A percentile compares a stretch with the other conserved stretches of the same genome.
phyloP scores from a whole-genome alignment of 2,329 filamentous ascomycete genomes.

The Hypoxylon sp. region DNA sequence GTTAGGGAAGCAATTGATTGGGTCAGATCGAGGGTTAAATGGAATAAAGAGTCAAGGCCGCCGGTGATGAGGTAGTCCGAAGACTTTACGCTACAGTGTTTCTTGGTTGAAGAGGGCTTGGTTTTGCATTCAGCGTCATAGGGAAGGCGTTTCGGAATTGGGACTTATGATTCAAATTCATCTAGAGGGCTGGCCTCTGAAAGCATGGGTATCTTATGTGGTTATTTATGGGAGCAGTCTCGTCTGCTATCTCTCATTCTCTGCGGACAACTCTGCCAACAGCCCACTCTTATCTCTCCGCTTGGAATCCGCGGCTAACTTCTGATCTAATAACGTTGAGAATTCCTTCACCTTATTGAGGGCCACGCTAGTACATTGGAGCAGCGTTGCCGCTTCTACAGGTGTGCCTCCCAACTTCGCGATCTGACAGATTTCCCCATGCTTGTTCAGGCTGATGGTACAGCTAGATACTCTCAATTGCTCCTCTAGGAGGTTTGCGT shows the following conservation, averaged over 20 bases:
- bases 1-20: slow-evolving; percentile 98
- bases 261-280: slow-evolving; percentile 82
- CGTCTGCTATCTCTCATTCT: slow-evolving; percentile 80
- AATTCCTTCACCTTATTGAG: slow-evolving; percentile 86
- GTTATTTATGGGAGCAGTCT: slow-evolving; percentile 44
- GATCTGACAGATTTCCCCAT: slow-evolving; percentile 92
- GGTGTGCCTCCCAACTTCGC: slow-evolving; percentile 90
- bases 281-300: slow-evolving; percentile 83
- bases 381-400: slow-evolving; percentile 82
- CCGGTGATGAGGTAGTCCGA: slow-evolving; percentile 84
- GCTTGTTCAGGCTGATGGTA: slow-evolving; percentile 88
- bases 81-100: slow-evolving; percentile 15
- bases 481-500: slow-evolving; percentile 82
- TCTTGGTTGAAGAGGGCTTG: slow-evolving; percentile 38
- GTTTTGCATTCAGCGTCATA: slow-evolving; percentile 52
- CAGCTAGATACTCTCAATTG: slow-evolving; percentile 80
- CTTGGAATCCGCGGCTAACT: slow-evolving; percentile 83
- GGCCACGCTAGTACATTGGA: slow-evolving; percentile 82
- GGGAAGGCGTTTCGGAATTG: slow-evolving; percentile 48
- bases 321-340: slow-evolving; percentile 79
- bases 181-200: slow-evolving; percentile 39
- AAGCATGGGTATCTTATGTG: slow-evolving; percentile 58
- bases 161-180: slow-evolving; percentile 40
- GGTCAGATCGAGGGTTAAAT: slow-evolving; percentile 91
- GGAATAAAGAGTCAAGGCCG: slow-evolving; percentile 94